phyloP scores from a whole-genome alignment of 2,329 filamentous ascomycete genomes.

The Decorospora gaudefroyi region DNA sequence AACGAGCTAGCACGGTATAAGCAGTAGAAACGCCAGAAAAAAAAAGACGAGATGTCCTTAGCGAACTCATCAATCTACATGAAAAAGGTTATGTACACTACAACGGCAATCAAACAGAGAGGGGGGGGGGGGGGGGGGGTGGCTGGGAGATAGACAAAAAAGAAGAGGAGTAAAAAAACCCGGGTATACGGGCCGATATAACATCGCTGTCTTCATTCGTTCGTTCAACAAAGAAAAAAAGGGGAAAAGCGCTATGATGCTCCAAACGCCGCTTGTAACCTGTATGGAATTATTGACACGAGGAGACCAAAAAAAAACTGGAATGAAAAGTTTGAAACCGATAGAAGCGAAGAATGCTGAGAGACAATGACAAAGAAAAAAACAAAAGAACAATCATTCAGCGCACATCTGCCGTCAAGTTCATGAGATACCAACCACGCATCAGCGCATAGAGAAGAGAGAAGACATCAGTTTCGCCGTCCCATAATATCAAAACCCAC shows the following conservation, averaged over 20 bases:
- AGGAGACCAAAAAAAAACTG: conserved; percentile 2
- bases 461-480: not conserved
- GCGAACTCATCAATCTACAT: no score
- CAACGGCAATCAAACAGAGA: no score
- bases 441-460: not conserved
- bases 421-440: no score
- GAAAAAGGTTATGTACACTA: no score
- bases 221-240: no score
- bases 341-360: not conserved
- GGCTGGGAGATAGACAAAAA: not conserved
- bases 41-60: no score
- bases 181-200: conserved; percentile 26
- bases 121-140: no score
- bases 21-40: no score
- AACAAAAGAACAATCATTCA: not conserved
- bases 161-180: conserved; percentile 2
- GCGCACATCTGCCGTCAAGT: no score
- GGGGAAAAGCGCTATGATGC: no score
- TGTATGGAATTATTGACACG: not conserved
- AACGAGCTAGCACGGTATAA: no score
- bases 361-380: not conserved
- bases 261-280: conserved; percentile 6
- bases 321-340: conserved; percentile 8
- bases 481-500: conserved; percentile 36
- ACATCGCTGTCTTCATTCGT: conserved; percentile 6